Evolutionary conservation across 352 stramenopile genomes (phyloP), one percentile per base, ranked within the genome.

Genomic region (Aphanomyces euteiches): DNA sequence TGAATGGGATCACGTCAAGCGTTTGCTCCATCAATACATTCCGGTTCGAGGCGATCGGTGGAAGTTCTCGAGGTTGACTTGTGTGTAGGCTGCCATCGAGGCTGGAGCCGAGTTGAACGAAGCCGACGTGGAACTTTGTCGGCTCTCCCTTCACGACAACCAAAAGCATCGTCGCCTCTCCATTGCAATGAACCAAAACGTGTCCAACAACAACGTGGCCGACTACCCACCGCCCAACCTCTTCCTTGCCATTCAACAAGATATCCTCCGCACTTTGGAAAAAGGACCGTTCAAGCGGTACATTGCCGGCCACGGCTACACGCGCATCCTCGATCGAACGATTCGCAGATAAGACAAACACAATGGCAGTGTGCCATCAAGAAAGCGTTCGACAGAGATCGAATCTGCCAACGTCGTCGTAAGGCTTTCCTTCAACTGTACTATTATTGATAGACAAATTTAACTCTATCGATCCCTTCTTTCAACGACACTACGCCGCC

Each of bases 191-290:
- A 84, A 91, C 66, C 72, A 77, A 28, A 77, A 89, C 10, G 43
- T 50, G 43, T 28, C 28, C 8, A 72, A 66, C 7, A 79, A 76
- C 54, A n/a, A 61, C n/a, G 70, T 83, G 7, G 38, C 59, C 13
- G 85, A 94, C 21, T 92, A 88, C 61, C 84, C 87, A 8, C 82
- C 79, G 6, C 86, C 86, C 15, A 80, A 92, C 66, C 74, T 92
- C 28, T 87, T 94, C 61, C 75, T 87, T 34, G 77, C 81, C 8
- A 77, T 94, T 10, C 87, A 94, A 65, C 81, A 85, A 34, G 87
- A 89, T 47, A 85, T 94, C 37, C 90, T 94, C 64, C 79, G 90
- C 57, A 83, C 85, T 5, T 85, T 94, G 38, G 87, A 94, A 66
- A 68, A 66, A 13, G 87, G 87, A 0, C 87, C 87, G 7, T 93